These are phyloP conservation scores for Cryptosporidium baileyi DNA, from an alignment of 169 alveolate species.

Conservation along the genomic window DNA sequence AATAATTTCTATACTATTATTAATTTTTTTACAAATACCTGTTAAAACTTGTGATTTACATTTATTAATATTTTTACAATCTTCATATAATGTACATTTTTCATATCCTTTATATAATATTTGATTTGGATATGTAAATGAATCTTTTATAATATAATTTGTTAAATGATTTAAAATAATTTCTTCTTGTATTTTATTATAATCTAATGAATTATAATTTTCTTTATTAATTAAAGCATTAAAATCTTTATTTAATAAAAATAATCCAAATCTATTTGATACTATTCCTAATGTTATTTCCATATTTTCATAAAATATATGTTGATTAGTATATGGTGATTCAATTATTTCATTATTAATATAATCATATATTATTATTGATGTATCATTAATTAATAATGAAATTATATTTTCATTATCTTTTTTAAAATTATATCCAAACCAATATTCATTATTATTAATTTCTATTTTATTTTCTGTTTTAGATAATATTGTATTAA, in stretches of 20 bases:
- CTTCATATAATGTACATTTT: slow-evolving; percentile 12
- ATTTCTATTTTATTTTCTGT: background rate
- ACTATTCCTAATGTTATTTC: background rate
- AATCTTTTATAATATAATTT: background rate
- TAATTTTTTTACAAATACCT: background rate
- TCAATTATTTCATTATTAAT: background rate
- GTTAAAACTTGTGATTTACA: slow-evolving; percentile 13
- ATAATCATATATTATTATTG: slow-evolving; percentile 6
- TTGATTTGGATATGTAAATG: slow-evolving; percentile 11
- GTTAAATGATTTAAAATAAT: background rate
- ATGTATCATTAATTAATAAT: slow-evolving; percentile 15
- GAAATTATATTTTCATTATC: slow-evolving; percentile 4
- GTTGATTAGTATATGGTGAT: slow-evolving; percentile 14
- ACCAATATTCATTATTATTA: slow-evolving; percentile 3
- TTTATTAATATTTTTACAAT: background rate
- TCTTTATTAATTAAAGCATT: slow-evolving; percentile 10
- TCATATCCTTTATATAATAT: slow-evolving; percentile 26
- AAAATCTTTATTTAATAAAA: background rate
- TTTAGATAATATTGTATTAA: slow-evolving; percentile 11
- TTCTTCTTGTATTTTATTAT: slow-evolving; percentile 9
- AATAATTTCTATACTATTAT: background rate
- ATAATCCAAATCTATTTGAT: slow-evolving; percentile 33
- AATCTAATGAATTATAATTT: background rate
- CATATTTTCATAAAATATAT: background rate
- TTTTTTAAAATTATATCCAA: slow-evolving; percentile 6